Conservation (phyloP, 1,139 yeast species). For the Diutina rugosa region DNA sequence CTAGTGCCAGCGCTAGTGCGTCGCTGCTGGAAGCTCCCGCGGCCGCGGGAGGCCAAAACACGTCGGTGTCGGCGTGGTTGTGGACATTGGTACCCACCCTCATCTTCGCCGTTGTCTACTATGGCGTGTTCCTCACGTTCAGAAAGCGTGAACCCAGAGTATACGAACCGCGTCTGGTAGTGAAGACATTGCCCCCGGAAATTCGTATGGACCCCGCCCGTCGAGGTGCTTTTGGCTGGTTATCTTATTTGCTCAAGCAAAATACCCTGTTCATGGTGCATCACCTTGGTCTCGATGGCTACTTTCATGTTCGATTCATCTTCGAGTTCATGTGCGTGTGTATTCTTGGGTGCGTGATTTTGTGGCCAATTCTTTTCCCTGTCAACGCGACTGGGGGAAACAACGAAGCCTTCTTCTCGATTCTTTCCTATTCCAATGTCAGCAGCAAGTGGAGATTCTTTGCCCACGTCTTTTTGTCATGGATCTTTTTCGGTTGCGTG, state of each 20-base stretch:
- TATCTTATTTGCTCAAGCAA: conserved; percentile 33
- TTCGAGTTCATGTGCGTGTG: conserved; percentile 49
- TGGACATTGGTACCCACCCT: conserved; percentile 25
- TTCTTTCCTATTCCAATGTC: conserved; percentile 52
- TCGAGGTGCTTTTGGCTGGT: conserved; percentile 43
- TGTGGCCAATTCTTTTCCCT: conserved; percentile 75
- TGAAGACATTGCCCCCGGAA: conserved; percentile 26
- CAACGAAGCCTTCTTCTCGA: conserved; percentile 31
- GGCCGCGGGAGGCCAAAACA: not conserved
- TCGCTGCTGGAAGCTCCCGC: not conserved
- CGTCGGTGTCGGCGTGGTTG: conserved; percentile 28
- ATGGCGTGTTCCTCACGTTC: conserved; percentile 44
- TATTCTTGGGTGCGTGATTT: conserved; percentile 46
- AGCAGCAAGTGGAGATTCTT: conserved; percentile 44
- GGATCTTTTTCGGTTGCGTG: conserved; percentile 50
- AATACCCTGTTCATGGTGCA: conserved; percentile 62
- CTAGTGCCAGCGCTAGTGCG: not conserved
- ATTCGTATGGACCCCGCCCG: conserved; percentile 45
- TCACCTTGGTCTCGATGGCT: conserved; percentile 81
- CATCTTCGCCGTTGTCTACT: conserved; percentile 42
- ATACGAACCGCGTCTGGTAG: conserved; percentile 68
- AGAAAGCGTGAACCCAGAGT: conserved; percentile 57
- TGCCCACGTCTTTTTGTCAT: conserved; percentile 62
- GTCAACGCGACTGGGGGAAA: conserved; percentile 77
- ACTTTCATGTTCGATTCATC: conserved; percentile 69